Evolutionary conservation across 1,284 basidiomycete genomes (phyloP), one percentile per base, ranked within the genome.

Genomic region (Ceratobasidium sp.): DNA sequence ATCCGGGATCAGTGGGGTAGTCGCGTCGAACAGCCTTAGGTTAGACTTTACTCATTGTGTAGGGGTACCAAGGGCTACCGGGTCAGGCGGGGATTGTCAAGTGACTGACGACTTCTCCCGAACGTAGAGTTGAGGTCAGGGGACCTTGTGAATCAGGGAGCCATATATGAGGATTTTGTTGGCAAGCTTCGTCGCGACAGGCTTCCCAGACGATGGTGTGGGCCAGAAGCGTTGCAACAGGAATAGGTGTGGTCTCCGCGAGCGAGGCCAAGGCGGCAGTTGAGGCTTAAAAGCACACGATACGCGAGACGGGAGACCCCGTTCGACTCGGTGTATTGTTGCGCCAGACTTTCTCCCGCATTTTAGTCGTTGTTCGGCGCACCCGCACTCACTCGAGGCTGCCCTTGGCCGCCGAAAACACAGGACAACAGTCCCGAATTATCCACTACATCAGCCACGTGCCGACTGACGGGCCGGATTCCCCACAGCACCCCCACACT

Each of bases 351-450:
- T 67, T 67, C 49, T 51, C 64, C 53, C 23, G 51, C 64, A 56
- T 66, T 51, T 67, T 67, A 67, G 64, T 56, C 64, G 64, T 67
- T 67, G 64, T 53, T 64, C 62, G 62, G 64, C 38, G 30, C n/a
- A 23, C 23, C 7, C 12, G 21, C 33, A 9, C 33, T 46, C 49
- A n/a, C 33, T 21, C 21, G 14, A 16, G 18, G 36, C 59, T 49
- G 46, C 44, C 61, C 28, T 63, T 62, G 42, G 7, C 36, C 16
- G 58, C 12, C 42, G 58, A 44, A 36, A 60, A 51, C 44, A 48
- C 23, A 42, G 36, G 16, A 23, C 38, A 42, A 38, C 36, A 46
- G 18, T 42, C 59, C 59, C 5, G 40, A 25, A n/a, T 33, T n/a
- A 11, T 28, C 63, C 9, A 33, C 3, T 6, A 30, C 53, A 56